Conservation (phyloP, 225 moss, liverwort and hornwort species). For the Pleurozium schreberi region DNA sequence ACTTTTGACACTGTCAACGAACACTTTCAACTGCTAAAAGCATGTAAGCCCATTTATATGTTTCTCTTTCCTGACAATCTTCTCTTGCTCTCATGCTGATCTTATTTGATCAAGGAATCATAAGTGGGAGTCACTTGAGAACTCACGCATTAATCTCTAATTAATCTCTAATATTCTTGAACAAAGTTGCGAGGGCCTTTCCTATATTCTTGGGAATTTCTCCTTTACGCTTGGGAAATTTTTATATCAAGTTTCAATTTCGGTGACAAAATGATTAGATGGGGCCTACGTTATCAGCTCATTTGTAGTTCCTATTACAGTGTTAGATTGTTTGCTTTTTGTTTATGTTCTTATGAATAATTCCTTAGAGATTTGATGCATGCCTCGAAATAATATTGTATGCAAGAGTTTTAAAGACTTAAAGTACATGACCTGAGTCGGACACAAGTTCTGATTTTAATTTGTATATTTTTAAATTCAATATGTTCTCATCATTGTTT, state of each 20-base stretch:
- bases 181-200: not conserved
- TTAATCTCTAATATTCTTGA: too few species aligned
- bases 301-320: not conserved
- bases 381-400: not conserved
- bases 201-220: not conserved
- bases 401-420: not conserved
- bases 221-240: not conserved
- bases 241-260: not conserved
- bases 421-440: too few species aligned
- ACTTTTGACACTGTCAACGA: not conserved
- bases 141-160: not conserved
- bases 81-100: not conserved
- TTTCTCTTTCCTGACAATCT: not conserved
- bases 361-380: not conserved
- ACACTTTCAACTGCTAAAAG: not conserved
- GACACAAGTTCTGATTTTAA: not conserved
- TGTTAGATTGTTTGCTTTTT: not conserved
- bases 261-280: not conserved
- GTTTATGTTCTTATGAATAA: not conserved
- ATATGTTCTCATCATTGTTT: not conserved
- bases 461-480: not conserved
- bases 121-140: not conserved
- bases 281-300: too few species aligned
- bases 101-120: not conserved
- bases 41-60: not conserved